A percentile compares a stretch with the other conserved stretches of the same genome.
phyloP scores from a whole-genome alignment of 495 filamentous ascomycete genomes.

The Chaetomium tenue region DNA sequence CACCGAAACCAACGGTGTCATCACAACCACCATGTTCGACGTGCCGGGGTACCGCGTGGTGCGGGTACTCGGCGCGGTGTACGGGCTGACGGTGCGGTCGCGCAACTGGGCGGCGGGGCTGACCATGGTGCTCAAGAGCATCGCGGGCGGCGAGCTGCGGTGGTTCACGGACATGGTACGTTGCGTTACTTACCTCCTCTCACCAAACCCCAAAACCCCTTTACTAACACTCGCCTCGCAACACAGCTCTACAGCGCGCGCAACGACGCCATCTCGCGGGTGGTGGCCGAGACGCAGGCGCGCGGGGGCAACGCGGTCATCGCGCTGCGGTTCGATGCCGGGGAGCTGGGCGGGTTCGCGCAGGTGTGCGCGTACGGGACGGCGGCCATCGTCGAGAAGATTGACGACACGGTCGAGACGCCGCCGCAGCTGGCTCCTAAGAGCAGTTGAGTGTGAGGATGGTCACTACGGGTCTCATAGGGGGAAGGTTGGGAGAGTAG shows the following conservation, averaged over 20 bases:
- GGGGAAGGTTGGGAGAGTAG: background rate
- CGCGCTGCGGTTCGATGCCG: conserved; percentile 55
- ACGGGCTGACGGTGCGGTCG: conserved; percentile 58
- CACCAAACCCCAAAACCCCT: background rate
- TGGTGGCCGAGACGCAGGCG: conserved; percentile 56
- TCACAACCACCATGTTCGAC: conserved; percentile 54
- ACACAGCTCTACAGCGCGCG: conserved; percentile 51
- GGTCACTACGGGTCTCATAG: background rate
- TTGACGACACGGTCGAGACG: conserved; percentile 27
- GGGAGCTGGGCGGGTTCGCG: conserved; percentile 50
- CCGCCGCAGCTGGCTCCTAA: conserved; percentile 25
- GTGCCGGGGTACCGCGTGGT: conserved; percentile 58
- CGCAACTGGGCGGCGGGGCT: conserved; percentile 50
- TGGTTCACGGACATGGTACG: conserved; percentile 54
- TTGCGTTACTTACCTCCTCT: background rate
- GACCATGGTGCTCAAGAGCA: conserved; percentile 49
- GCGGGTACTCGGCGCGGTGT: conserved; percentile 57
- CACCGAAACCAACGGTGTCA: conserved; percentile 59
- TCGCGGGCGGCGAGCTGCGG: conserved; percentile 56
- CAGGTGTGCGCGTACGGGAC: conserved; percentile 62
- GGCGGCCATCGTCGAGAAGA: conserved; percentile 52
- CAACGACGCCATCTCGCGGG: conserved; percentile 54
- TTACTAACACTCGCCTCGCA: too few relatives aligned
- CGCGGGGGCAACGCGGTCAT: conserved; percentile 62
- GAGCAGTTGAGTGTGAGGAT: background rate